Evolutionary conservation across 2,329 filamentous ascomycete genomes (phyloP).

Genomic region (Botryotinia narcissicola): DNA sequence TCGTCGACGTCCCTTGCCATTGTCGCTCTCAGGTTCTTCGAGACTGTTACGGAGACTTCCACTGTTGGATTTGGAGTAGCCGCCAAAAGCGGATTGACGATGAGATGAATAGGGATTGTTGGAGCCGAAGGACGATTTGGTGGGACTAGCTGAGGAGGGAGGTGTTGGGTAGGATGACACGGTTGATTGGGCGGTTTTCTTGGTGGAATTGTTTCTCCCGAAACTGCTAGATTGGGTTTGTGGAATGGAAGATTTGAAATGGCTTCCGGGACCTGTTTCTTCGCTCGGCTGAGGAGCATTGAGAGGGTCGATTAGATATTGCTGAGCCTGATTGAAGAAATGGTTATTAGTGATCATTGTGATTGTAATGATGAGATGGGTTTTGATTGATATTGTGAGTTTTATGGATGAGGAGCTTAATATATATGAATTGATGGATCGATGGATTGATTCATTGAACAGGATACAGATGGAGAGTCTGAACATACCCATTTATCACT

Average conservation of each 20-base stretch:
- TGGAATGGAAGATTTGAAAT: conserved; percentile 35
- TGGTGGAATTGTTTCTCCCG: conserved; percentile 18
- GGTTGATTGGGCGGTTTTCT: conserved; percentile 23
- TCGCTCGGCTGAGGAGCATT: conserved; percentile 65
- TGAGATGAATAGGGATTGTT: conserved; percentile 44
- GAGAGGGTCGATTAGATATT: conserved; percentile 68
- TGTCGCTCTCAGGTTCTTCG: conserved; percentile 30
- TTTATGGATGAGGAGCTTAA: neutral
- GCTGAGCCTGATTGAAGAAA: conserved; percentile 51
- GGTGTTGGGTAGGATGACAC: conserved; percentile 46
- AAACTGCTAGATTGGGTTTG: conserved; percentile 22
- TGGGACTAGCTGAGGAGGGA: conserved; percentile 54
- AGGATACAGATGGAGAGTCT: neutral
- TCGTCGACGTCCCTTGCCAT: conserved; percentile 39
- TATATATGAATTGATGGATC: neutral
- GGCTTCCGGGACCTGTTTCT: conserved; percentile 62
- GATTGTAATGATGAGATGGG: neutral
- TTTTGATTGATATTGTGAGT: neutral
- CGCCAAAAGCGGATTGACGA: conserved; percentile 33
- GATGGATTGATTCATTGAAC: neutral
- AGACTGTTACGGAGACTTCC: conserved; percentile 25
- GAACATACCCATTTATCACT: conserved; percentile 19
- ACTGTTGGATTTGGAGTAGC: conserved; percentile 30
- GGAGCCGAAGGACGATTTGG: conserved; percentile 46
- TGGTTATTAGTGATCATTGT: conserved; percentile 1